Conservation (phyloP, 805 yeast species). For the Teunomyces aglyptinius region DNA sequence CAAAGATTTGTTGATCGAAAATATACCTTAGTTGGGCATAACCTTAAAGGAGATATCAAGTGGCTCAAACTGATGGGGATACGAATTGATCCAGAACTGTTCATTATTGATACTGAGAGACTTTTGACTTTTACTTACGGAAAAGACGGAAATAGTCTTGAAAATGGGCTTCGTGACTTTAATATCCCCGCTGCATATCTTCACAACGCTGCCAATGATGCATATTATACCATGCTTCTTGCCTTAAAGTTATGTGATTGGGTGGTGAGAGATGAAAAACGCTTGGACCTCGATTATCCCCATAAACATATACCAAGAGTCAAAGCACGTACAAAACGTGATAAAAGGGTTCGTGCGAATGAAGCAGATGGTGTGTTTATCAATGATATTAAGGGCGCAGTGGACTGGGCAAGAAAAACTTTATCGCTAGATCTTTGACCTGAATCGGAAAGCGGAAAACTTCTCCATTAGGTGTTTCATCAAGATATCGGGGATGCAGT, state of each 20-base stretch:
- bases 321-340: too few species aligned
- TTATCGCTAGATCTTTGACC: too few species aligned
- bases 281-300: too few species aligned
- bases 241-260: slow-evolving; percentile 49
- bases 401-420: too few species aligned
- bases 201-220: slow-evolving; percentile 74
- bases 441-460: too few species aligned
- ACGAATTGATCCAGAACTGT: slow-evolving; percentile 34
- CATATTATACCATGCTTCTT: slow-evolving; percentile 58
- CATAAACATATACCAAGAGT: too few species aligned
- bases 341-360: too few species aligned
- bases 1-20: slow-evolving; percentile 38
- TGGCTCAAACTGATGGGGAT: slow-evolving; percentile 52
- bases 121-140: slow-evolving; percentile 44
- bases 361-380: too few species aligned
- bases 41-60: slow-evolving; percentile 50
- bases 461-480: too few species aligned
- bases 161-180: slow-evolving; percentile 44
- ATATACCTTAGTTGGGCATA: slow-evolving; percentile 59
- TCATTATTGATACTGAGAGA: slow-evolving; percentile 47
- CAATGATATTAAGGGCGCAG: too few species aligned
- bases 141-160: slow-evolving; percentile 41
- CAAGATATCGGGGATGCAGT: too few species aligned
- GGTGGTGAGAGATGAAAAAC: not conserved
- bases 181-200: slow-evolving; percentile 56